A percentile compares a stretch with the other conserved stretches of the same genome.
phyloP scores from a whole-genome alignment of 176 grass and related monocot species.

The Tillandsia leiboldiana region DNA sequence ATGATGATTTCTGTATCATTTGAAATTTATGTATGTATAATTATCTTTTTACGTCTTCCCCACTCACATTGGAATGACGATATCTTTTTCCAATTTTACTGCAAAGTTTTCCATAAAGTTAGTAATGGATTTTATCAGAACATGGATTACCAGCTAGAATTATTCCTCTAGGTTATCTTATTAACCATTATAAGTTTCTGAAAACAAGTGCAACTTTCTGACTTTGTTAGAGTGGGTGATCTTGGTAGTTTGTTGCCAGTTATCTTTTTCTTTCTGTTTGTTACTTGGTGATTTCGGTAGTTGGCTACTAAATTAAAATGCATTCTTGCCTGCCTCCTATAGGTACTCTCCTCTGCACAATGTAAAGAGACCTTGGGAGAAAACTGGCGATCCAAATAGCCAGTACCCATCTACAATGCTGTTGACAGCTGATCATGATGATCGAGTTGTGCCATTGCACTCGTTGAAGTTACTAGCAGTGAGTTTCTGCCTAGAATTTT shows the following conservation, averaged over 20 bases:
- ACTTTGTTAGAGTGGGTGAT: too few relatives aligned
- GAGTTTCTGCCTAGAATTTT: constrained; percentile 23
- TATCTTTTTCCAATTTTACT: too few relatives aligned
- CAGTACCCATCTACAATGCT: constrained; percentile 80
- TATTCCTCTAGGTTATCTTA: too few relatives aligned
- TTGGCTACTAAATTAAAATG: neutral
- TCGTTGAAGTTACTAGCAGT: constrained; percentile 88
- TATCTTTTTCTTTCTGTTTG: constrained; percentile 9
- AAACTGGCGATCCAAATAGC: constrained; percentile 27
- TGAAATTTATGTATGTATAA: too few relatives aligned
- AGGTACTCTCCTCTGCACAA: constrained; percentile 95
- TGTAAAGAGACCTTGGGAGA: constrained; percentile 69
- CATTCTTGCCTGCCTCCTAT: constrained; percentile 2
- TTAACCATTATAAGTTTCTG: too few relatives aligned
- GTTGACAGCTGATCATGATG: constrained; percentile 87
- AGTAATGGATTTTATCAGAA: too few relatives aligned
- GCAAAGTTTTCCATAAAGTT: too few relatives aligned
- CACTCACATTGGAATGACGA: too few relatives aligned
- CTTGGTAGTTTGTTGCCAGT: neutral
- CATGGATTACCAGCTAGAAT: too few relatives aligned
- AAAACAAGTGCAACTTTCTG: too few relatives aligned
- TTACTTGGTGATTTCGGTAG: neutral
- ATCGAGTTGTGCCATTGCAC: constrained; percentile 85
- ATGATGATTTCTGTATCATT: too few relatives aligned
- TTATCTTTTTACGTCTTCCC: too few relatives aligned